These are phyloP conservation scores for Ophiocordyceps sinensis DNA, from an alignment of 2,329 filamentous ascomycete species.

Conservation along the genomic window DNA sequence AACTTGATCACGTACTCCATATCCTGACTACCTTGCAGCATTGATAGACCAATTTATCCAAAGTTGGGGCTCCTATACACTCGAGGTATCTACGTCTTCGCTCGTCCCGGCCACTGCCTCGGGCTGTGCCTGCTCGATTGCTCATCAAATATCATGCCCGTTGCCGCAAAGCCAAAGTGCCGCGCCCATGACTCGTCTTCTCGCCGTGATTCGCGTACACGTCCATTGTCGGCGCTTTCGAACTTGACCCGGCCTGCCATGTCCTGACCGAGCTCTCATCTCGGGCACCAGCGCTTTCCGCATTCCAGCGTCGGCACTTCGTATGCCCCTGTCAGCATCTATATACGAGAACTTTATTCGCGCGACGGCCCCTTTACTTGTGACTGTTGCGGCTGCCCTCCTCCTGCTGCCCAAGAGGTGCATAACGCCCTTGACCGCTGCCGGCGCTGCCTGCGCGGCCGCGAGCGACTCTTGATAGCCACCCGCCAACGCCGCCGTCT, in stretches of 20 bases:
- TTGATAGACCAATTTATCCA: not conserved
- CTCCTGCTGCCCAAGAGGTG: slow-evolving; percentile 26
- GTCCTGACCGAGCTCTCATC: not conserved
- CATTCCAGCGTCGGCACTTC: not conserved
- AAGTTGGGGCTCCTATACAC: not conserved
- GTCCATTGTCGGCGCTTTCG: too few relatives aligned
- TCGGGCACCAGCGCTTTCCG: not conserved
- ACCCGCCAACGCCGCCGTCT: slow-evolving; percentile 33
- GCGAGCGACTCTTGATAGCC: slow-evolving; percentile 28
- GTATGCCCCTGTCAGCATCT: slow-evolving; percentile 11
- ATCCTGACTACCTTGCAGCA: too few relatives aligned
- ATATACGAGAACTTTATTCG: slow-evolving; percentile 21
- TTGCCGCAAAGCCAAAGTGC: not conserved
- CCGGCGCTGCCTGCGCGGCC: slow-evolving; percentile 22
- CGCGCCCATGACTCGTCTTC: too few relatives aligned
- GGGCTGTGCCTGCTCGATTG: not conserved
- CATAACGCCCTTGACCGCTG: slow-evolving; percentile 26
- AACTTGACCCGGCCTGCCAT: too few relatives aligned
- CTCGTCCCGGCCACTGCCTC: not conserved
- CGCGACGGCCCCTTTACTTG: slow-evolving; percentile 6
- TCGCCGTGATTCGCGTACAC: too few relatives aligned
- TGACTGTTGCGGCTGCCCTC: slow-evolving; percentile 14
- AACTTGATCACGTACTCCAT: too few relatives aligned
- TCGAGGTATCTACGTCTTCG: not conserved
- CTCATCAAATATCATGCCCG: not conserved